Evolutionary conservation across 2,329 filamentous ascomycete species (phyloP), one percentile per base, ranked within the genome.

Genomic region (Didymella keratinophila): DNA sequence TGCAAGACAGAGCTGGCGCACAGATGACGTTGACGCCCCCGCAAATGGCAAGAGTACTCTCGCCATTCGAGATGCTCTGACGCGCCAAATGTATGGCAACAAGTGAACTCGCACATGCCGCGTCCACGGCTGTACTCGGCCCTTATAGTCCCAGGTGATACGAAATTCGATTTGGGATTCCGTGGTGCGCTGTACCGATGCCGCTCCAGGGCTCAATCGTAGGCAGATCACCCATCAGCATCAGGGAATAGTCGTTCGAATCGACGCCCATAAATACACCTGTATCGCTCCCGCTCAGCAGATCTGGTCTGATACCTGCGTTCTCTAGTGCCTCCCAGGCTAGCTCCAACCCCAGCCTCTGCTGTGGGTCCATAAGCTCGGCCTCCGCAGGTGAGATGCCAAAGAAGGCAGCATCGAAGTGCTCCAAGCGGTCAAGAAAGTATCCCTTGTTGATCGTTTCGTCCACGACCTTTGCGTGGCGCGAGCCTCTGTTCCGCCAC

Each of bases 311-410:
- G n/a, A 46, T 39, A 5, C 51, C 51, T 25, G 68, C 70, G 58
- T 72, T 74, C 53, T 78, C 76, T 2, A 84, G 61, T 1, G 76
- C 73, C 60, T 78, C 74, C 39, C 70, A 75, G 6, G 64, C 61
- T 1, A 65, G 60, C 47, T 74, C 71, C 10, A 74, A 62, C 1
- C 65, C 56, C 20, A 68, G 60, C 4, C 69, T 65, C 30, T 74
- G 70, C 42, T 71, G 64, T 2, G 69, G 70, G 42, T 72, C 69
- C 62, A 71, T 70, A 30, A 60, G 42, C 8, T 62, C 56, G 11
- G 71, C 71, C 34, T 74, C 70, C 11, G 50, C 56, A 11, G 56
- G 44, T 8, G 66, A 64, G 12, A 74, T 61, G 7, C 53, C 49
- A 47, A 74, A 74, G 59, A 74, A 74, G 4, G 55, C 34, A 28